These are phyloP conservation scores for Fraxinus xanthoxyloides DNA, from an alignment of 305 asterid genomes.

Conservation along the genomic window DNA sequence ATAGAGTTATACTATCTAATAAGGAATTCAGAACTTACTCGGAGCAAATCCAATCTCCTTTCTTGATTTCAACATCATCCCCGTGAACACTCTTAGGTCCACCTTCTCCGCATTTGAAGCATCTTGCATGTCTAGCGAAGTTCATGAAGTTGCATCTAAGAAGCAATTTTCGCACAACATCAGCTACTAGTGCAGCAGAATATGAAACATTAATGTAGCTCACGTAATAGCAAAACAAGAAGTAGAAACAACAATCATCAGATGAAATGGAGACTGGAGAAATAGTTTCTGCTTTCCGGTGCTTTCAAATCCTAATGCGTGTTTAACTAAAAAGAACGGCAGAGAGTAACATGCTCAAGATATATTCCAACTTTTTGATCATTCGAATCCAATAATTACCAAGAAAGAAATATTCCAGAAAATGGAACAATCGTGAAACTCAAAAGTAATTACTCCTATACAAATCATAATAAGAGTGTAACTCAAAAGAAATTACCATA, in stretches of 20 bases:
- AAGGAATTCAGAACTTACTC: conserved; percentile 23
- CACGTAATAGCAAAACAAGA: background rate
- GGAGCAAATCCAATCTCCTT: conserved; percentile 42
- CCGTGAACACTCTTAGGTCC: conserved; percentile 20
- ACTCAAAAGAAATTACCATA: background rate
- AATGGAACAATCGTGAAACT: background rate
- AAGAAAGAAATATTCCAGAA: background rate
- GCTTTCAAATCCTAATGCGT: background rate
- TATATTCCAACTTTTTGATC: background rate
- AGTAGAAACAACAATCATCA: background rate
- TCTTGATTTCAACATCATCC: conserved; percentile 27
- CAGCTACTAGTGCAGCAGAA: conserved; percentile 11
- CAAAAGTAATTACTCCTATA: background rate
- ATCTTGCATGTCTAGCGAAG: conserved; percentile 23
- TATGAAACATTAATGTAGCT: background rate
- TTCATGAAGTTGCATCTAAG: conserved; percentile 30
- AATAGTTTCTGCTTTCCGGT: background rate
- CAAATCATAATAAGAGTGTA: background rate
- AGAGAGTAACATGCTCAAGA: background rate
- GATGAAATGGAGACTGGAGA: background rate
- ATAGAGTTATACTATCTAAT: background rate
- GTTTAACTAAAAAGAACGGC: background rate
- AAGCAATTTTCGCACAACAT: background rate
- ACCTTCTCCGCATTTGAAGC: conserved; percentile 33
- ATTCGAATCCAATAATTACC: conserved; percentile 12